A percentile compares a stretch with the other conserved stretches of the same genome.
These are phyloP conservation scores for Talaromyces sp. DNA, from an alignment of 2,329 filamentous ascomycete species.

Conservation along the genomic window DNA sequence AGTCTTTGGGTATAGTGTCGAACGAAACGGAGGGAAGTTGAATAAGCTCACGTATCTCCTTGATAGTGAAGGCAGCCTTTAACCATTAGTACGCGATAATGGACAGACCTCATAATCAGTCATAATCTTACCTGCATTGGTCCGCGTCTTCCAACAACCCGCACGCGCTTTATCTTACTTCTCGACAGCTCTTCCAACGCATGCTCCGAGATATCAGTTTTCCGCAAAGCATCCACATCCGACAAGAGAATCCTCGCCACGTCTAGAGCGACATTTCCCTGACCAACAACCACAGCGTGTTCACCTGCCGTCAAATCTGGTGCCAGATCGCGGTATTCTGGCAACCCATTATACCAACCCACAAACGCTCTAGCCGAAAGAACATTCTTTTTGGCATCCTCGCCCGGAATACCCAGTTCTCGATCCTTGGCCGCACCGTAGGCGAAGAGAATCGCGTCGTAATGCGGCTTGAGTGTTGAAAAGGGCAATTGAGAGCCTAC, in stretches of 20 bases:
- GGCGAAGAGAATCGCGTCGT: slow-evolving; percentile 87
- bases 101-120: not conserved
- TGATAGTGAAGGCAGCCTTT: slow-evolving; percentile 89
- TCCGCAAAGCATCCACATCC: slow-evolving; percentile 67
- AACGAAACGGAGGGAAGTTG: slow-evolving; percentile 71
- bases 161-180: slow-evolving; percentile 74
- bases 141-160: slow-evolving; percentile 83
- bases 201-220: slow-evolving; percentile 85
- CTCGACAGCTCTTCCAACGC: slow-evolving; percentile 70
- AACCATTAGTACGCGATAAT: slow-evolving; percentile 6
- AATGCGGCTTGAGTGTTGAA: slow-evolving; percentile 68
- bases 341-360: slow-evolving; percentile 96
- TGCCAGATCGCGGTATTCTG: slow-evolving; percentile 70
- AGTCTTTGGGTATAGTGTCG: slow-evolving; percentile 60
- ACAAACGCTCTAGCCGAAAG: slow-evolving; percentile 91
- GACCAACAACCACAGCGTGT: slow-evolving; percentile 82
- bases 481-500: slow-evolving; percentile 71
- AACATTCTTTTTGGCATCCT: slow-evolving; percentile 64
- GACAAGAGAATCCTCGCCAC: slow-evolving; percentile 84
- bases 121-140: slow-evolving; percentile 68
- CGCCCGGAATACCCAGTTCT: slow-evolving; percentile 73
- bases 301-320: slow-evolving; percentile 73
- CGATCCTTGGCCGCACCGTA: slow-evolving; percentile 88
- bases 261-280: slow-evolving; percentile 94
- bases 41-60: slow-evolving; percentile 85